phyloP scores from a whole-genome alignment of 345 rosid genomes.

The Populus davidiana region DNA sequence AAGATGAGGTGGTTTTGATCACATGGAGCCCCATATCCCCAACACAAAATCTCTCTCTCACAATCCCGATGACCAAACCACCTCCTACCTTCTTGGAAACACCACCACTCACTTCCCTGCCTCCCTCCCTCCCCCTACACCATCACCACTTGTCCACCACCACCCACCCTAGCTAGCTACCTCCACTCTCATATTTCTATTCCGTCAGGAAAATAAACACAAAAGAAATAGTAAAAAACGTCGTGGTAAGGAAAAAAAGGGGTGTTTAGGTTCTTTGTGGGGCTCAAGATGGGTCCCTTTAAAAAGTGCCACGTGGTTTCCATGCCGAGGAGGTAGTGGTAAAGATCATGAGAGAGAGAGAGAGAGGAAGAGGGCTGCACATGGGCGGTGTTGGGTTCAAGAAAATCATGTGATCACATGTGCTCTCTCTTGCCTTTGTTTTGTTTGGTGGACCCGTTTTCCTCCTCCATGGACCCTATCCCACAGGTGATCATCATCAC shows the following conservation, averaged over 20 bases:
- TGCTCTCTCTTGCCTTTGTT: conserved; percentile 9
- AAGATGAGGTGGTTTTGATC: conserved; percentile 25
- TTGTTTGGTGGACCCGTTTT: conserved; percentile 3
- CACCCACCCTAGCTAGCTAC: background rate
- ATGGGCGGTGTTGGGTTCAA: conserved; percentile 40
- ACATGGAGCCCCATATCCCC: conserved; percentile 31
- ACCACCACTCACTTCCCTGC: background rate
- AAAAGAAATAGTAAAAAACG: background rate
- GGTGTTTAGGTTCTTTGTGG: conserved; percentile 4
- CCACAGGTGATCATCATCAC: conserved; percentile 12
- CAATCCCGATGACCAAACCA: conserved; percentile 4
- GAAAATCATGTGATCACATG: conserved; percentile 55
- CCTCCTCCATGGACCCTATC: background rate
- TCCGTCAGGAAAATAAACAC: no score
- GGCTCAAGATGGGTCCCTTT: conserved; percentile 28
- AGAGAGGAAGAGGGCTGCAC: conserved; percentile 25
- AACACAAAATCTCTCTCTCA: conserved; percentile 19
- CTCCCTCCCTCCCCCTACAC: background rate
- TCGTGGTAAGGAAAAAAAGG: background rate
- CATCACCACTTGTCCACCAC: background rate
- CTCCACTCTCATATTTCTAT: background rate
- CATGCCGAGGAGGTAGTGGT: conserved; percentile 20
- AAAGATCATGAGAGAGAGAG: conserved; percentile 2
- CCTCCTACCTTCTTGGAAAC: conserved; percentile 32
- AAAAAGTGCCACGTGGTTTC: conserved; percentile 27